A percentile compares a stretch with the other conserved stretches of the same genome.
phyloP scores from a whole-genome alignment of 2,329 filamentous ascomycete species.

The Tympanopsis confertula region DNA sequence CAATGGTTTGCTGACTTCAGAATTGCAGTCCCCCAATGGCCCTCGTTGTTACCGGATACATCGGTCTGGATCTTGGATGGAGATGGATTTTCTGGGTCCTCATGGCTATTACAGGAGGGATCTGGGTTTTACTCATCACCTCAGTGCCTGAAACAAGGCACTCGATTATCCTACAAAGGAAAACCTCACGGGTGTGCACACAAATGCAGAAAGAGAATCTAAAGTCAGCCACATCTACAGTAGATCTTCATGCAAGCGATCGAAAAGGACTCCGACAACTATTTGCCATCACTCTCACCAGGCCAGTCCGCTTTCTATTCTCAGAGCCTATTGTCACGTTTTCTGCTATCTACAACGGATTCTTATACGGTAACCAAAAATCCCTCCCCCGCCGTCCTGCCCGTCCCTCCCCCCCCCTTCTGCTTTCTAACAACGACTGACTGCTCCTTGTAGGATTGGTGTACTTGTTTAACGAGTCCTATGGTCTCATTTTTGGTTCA shows the following conservation, averaged over 20 bases:
- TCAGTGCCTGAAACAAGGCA: conserved; percentile 30
- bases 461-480: conserved; percentile 35
- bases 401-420: too few relatives aligned
- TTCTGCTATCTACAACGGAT: conserved; percentile 33
- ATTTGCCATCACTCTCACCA: conserved; percentile 25
- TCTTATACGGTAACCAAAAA: conserved; percentile 36
- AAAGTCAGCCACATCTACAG: conserved; percentile 20
- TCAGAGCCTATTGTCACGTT: conserved; percentile 34
- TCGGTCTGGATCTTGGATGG: conserved; percentile 28
- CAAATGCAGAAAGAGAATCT: conserved; percentile 8
- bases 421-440: too few relatives aligned
- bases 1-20: conserved; percentile 30
- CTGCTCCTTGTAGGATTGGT: too few relatives aligned
- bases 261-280: conserved; percentile 17
- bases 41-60: conserved; percentile 30
- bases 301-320: conserved; percentile 32
- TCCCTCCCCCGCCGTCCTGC: too few relatives aligned
- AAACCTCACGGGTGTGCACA: conserved; percentile 16
- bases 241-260: conserved; percentile 17
- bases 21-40: conserved; percentile 30
- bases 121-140: conserved; percentile 27
- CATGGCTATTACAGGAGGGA: conserved; percentile 26
- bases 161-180: conserved; percentile 25
- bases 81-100: conserved; percentile 30
- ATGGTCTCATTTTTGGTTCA: conserved; percentile 32